These are phyloP conservation scores for Candida glaebosa DNA, from an alignment of 805 yeast species.

Conservation along the genomic window DNA sequence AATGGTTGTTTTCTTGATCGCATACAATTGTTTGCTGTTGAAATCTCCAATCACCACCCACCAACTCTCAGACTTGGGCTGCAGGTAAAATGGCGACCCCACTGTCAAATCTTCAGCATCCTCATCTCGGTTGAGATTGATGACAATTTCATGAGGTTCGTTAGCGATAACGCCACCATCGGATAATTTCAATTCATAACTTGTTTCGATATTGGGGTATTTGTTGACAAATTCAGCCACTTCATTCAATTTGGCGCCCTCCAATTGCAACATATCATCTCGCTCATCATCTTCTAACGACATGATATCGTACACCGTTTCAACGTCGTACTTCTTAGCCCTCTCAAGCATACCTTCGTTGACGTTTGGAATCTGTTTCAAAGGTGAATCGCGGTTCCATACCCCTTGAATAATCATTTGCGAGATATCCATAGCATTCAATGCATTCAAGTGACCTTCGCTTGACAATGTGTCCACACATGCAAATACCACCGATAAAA, in stretches of 20 bases:
- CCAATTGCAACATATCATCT: slow-evolving; percentile 55
- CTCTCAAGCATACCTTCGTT: slow-evolving; percentile 46
- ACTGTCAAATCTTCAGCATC: slow-evolving; percentile 64
- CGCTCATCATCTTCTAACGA: slow-evolving; percentile 75
- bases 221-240: slow-evolving; percentile 88
- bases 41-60: slow-evolving; percentile 84
- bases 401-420: slow-evolving; percentile 87
- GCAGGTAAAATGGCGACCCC: slow-evolving; percentile 57
- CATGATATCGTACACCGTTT: slow-evolving; percentile 77
- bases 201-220: slow-evolving; percentile 80
- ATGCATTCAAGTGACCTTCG: slow-evolving; percentile 75
- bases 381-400: slow-evolving; percentile 76
- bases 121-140: slow-evolving; percentile 68
- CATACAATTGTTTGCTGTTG: slow-evolving; percentile 57
- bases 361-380: slow-evolving; percentile 79
- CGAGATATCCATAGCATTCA: slow-evolving; percentile 78
- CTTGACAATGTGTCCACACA: slow-evolving; percentile 73
- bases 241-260: slow-evolving; percentile 44
- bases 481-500: slow-evolving; percentile 56
- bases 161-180: slow-evolving; percentile 40
- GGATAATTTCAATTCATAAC: slow-evolving; percentile 45
- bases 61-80: slow-evolving; percentile 66
- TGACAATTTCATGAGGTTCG: slow-evolving; percentile 44
- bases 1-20: slow-evolving; percentile 63
- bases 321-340: slow-evolving; percentile 54